Evolutionary conservation across 2,329 filamentous ascomycete genomes (phyloP), one percentile per base, ranked within the genome.

Genomic region (Sclerotinia trifoliorum): DNA sequence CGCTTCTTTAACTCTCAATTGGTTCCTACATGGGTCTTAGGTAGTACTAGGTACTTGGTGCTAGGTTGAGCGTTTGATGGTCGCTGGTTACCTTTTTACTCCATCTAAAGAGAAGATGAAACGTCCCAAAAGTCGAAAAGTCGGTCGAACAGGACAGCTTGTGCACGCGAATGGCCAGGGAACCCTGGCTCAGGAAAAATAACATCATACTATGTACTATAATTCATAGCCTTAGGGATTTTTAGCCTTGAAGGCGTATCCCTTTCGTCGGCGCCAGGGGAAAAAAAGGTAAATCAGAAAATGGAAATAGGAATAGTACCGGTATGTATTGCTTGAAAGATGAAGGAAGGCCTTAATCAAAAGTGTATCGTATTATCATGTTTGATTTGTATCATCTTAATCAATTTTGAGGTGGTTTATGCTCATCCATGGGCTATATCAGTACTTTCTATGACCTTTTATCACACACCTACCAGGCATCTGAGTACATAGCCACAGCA

Each of bases 51-150:
- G 7, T 35, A 6, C 35, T 35, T 10, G 35, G 35, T 21, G 39
- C 29, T 35, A 32, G 46, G 60, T 21, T 54, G 48, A 39, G 32
- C 54, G 64, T 42, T 66, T 66, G 64, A 66, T 66, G 32, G 46
- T 60, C 54, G 42, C 46, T 51, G 60, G 39, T 62, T 39, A 62
- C 51, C 60, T 51, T 51, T 51, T 39, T 42, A 35, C 35, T 35
- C 35, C 8, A 39, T 46, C 46, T 51, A 62, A 26, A 51, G 44
- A 66, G 21, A 42, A 49, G 60, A 51, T 66, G 64, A 66, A 66
- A 66, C 64, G 44, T 52, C 54, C 54, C 42, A 58, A 66, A 32
- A 54, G 57, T 61, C 42, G 42, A 42, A 42, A 42, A 42, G 57
- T 61, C 42, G 42, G 57, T 61, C 44, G 57, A 44, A 35, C 44